phyloP scores from a whole-genome alignment of 2,329 filamentous ascomycete species.

The Fusarium multiceps region DNA sequence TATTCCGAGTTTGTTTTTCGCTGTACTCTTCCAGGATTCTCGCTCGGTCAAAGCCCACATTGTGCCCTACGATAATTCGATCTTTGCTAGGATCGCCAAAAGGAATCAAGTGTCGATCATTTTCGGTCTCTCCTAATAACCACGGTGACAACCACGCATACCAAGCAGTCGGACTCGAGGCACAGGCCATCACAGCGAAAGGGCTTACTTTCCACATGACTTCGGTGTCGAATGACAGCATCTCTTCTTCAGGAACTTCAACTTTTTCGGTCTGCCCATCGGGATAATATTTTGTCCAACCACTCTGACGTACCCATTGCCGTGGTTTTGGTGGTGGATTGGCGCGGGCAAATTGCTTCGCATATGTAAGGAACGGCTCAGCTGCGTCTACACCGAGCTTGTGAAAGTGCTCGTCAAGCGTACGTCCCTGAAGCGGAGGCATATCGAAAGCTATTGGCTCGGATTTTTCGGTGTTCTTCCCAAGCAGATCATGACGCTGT shows the following conservation, averaged over 20 bases:
- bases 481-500: conserved; percentile 83
- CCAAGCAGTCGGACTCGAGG: conserved; percentile 89
- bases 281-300: conserved; percentile 91
- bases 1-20: conserved; percentile 82
- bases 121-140: conserved; percentile 84
- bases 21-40: conserved; percentile 90
- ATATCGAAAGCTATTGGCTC: conserved; percentile 87
- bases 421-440: conserved; percentile 79
- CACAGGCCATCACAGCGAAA: conserved; percentile 97
- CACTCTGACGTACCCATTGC: conserved; percentile 82
- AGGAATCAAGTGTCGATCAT: conserved; percentile 84
- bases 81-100: conserved; percentile 79
- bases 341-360: conserved; percentile 77
- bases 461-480: conserved; percentile 85
- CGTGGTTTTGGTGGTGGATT: conserved; percentile 69
- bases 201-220: conserved; percentile 94
- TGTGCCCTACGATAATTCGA: conserved; percentile 90
- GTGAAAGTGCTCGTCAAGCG: conserved; percentile 93
- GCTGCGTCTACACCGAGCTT: conserved; percentile 87
- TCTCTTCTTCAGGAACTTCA: conserved; percentile 79
- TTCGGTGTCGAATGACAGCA: conserved; percentile 95
- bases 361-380: conserved; percentile 81
- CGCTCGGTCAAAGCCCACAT: conserved; percentile 93
- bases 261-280: conserved; percentile 79
- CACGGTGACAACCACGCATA: conserved; percentile 98